phyloP scores from a whole-genome alignment of 768 basidiomycete species.

The Naganishia antarctica region DNA sequence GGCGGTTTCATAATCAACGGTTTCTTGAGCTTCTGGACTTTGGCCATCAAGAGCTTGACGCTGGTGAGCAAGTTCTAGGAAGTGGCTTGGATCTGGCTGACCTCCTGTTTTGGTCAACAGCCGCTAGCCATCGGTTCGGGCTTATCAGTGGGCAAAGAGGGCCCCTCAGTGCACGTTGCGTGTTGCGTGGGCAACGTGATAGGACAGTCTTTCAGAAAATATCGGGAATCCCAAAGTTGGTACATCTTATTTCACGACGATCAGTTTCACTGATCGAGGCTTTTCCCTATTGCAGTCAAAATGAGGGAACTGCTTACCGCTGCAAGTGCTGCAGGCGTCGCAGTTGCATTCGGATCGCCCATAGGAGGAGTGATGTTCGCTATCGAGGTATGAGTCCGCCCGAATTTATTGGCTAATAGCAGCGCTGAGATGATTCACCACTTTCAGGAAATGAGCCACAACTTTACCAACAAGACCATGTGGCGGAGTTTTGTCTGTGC shows the following conservation, averaged over 20 bases:
- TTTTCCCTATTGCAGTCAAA: too few relatives aligned
- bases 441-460: slow-evolving; percentile 91
- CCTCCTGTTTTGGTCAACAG: slow-evolving; percentile 51
- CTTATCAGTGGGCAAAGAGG: slow-evolving; percentile 94
- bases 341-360: slow-evolving; percentile 95
- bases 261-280: too few relatives aligned
- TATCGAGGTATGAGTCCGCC: slow-evolving; percentile 59
- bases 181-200: slow-evolving; percentile 87
- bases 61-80: slow-evolving; percentile 59
- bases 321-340: slow-evolving; percentile 94
- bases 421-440: background rate
- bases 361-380: slow-evolving; percentile 97
- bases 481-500: slow-evolving; percentile 98
- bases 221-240: slow-evolving; percentile 81
- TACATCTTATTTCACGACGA: too few relatives aligned
- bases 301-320: slow-evolving; percentile 86
- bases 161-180: slow-evolving; percentile 95
- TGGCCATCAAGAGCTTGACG: slow-evolving; percentile 88
- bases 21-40: slow-evolving; percentile 81
- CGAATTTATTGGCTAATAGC: slow-evolving; percentile 50
- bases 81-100: background rate
- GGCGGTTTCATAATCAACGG: slow-evolving; percentile 97
- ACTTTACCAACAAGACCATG: slow-evolving; percentile 96
- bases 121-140: slow-evolving; percentile 96
- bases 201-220: slow-evolving; percentile 74